Conservation (phyloP, 2,329 filamentous ascomycete genomes). For the Aspergillus sp. region DNA sequence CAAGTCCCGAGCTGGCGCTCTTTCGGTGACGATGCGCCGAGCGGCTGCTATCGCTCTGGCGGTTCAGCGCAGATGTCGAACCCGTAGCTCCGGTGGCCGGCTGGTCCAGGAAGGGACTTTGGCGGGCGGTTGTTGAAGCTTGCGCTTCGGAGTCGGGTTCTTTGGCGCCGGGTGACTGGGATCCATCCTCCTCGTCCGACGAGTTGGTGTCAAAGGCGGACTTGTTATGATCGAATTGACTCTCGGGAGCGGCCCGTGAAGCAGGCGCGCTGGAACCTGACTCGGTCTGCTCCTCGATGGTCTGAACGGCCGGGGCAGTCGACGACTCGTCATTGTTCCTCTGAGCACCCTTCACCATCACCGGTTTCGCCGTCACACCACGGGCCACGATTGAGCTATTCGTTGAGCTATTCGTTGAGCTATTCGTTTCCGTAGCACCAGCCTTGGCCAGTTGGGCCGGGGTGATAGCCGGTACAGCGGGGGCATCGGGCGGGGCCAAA, state of each 20-base stretch:
- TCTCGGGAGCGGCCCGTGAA: conserved; percentile 11
- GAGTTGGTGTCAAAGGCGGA: conserved; percentile 26
- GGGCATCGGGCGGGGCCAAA: conserved; percentile 39
- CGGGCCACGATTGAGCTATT: conserved; percentile 37
- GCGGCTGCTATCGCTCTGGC: too few species aligned
- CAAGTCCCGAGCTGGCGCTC: too few species aligned
- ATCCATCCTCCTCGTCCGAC: conserved; percentile 22
- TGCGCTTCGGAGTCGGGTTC: conserved; percentile 14
- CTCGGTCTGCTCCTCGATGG: conserved; percentile 12
- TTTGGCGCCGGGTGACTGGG: conserved; percentile 13
- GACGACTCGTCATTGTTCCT: conserved; percentile 22
- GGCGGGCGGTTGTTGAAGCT: conserved; percentile 15
- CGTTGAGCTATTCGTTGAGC: conserved; percentile 8
- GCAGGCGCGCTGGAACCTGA: conserved; percentile 7
- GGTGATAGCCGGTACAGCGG: conserved; percentile 66
- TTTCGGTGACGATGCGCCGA: too few species aligned
- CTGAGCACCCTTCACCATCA: conserved; percentile 34
- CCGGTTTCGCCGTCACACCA: conserved; percentile 34
- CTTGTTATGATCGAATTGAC: conserved; percentile 12
- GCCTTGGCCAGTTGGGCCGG: conserved; percentile 33
- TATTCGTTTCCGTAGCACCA: conserved; percentile 18
- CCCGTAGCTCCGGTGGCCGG: too few species aligned
- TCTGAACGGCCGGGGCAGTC: conserved; percentile 7
- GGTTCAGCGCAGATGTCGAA: too few species aligned
- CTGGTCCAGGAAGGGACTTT: conserved; percentile 22